These are phyloP conservation scores for Globomyces pollinis-pini DNA, from an alignment of 192 early-diverging fungal genomes.

Conservation along the genomic window DNA sequence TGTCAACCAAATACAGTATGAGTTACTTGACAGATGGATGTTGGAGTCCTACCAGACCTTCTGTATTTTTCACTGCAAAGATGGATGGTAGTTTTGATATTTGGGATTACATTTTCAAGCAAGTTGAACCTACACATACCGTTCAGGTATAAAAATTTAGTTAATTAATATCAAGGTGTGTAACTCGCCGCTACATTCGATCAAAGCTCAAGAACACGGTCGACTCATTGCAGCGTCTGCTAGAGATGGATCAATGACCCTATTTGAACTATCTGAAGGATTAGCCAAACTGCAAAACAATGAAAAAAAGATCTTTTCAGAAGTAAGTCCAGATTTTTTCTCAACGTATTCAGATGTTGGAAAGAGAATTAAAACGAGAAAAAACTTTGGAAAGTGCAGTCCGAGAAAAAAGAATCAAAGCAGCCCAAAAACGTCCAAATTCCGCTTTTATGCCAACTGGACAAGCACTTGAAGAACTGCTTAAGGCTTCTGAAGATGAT, in stretches of 20 bases:
- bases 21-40: slow-evolving; percentile 51
- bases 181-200: slow-evolving; percentile 43
- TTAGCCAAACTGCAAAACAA: slow-evolving; percentile 40
- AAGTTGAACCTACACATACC: slow-evolving; percentile 49
- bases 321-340: slow-evolving; percentile 36
- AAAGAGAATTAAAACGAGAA: slow-evolving; percentile 54
- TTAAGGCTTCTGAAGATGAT: slow-evolving; percentile 43
- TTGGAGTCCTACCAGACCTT: slow-evolving; percentile 50
- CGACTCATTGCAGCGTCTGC: slow-evolving; percentile 43
- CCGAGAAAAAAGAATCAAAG: slow-evolving; percentile 52
- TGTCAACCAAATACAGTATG: slow-evolving; percentile 40
- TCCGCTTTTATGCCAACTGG: slow-evolving; percentile 31
- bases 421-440: slow-evolving; percentile 44
- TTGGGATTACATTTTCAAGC: slow-evolving; percentile 56
- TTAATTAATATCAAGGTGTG: slow-evolving; percentile 28
- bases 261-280: slow-evolving; percentile 46
- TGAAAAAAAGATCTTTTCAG: slow-evolving; percentile 48
- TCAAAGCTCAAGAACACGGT: slow-evolving; percentile 57
- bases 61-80: slow-evolving; percentile 51
- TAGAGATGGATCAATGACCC: slow-evolving; percentile 45
- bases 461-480: slow-evolving; percentile 30
- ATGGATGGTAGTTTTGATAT: slow-evolving; percentile 51
- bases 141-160: slow-evolving; percentile 41
- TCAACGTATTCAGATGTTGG: slow-evolving; percentile 40
- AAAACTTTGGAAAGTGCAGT: slow-evolving; percentile 50